Conservation (phyloP, 2,329 filamentous ascomycete genomes). For the Biscogniauxia sp. region DNA sequence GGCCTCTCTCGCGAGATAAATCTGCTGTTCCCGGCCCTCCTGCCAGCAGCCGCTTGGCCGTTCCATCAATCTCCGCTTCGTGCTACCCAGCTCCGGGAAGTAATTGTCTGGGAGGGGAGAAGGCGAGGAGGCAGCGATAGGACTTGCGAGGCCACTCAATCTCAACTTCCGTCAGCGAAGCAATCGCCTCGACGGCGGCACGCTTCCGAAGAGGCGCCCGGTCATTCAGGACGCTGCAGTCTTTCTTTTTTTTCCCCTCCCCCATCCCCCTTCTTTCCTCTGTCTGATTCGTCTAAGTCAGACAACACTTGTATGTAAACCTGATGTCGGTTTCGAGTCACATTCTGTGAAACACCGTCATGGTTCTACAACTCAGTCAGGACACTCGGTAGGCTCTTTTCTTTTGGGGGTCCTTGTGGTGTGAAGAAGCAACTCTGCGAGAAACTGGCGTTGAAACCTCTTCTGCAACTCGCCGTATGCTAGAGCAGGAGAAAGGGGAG, state of each 20-base stretch:
- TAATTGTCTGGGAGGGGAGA: background rate
- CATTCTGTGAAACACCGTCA: background rate
- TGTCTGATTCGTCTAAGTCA: background rate
- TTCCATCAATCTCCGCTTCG: constrained; percentile 17
- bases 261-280: background rate
- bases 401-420: background rate
- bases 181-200: background rate
- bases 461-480: too few relatives aligned
- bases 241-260: background rate
- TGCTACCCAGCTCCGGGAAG: constrained; percentile 10
- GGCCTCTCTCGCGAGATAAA: constrained; percentile 15
- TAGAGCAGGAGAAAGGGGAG: background rate
- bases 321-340: background rate
- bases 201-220: background rate
- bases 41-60: constrained; percentile 11
- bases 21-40: constrained; percentile 3
- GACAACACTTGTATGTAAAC: background rate
- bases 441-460: background rate
- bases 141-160: background rate
- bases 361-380: background rate
- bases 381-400: background rate
- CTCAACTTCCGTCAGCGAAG: background rate
- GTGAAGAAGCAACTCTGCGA: background rate
- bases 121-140: too few relatives aligned
- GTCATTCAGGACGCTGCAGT: background rate